Evolutionary conservation across 177 flowering plant species (phyloP).

Genomic region (Vitis hybrid): DNA sequence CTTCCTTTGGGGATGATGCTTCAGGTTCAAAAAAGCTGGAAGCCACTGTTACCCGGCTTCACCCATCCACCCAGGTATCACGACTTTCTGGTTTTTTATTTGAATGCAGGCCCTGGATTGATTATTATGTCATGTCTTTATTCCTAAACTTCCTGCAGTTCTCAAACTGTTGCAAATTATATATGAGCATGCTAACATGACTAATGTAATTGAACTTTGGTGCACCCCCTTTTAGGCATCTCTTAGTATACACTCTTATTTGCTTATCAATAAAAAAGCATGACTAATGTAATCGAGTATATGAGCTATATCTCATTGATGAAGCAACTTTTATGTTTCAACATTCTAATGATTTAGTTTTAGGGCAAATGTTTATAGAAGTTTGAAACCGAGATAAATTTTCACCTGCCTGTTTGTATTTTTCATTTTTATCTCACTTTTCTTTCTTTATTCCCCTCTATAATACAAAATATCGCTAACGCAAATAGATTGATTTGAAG

Average conservation of each 20-base stretch:
- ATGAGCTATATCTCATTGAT: not conserved
- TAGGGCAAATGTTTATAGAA: not conserved
- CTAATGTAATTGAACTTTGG: no score
- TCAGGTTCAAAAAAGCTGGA: conserved; percentile 63
- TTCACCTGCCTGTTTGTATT: not conserved
- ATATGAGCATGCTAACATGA: no score
- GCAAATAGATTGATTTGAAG: no score
- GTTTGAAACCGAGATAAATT: not conserved
- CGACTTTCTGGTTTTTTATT: not conserved
- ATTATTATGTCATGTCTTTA: no score
- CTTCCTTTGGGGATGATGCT: conserved; percentile 82
- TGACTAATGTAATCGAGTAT: not conserved
- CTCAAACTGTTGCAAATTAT: no score
- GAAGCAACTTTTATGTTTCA: not conserved
- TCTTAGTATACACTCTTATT: no score
- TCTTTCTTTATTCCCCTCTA: no score
- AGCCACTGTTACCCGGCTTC: conserved; percentile 87
- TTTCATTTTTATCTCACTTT: no score
- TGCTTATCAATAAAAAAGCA: not conserved
- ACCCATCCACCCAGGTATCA: conserved; percentile 63
- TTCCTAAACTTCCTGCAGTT: no score
- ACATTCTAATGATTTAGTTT: not conserved
- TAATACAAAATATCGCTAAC: no score
- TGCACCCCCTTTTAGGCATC: no score
- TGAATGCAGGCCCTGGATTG: not conserved